These are phyloP conservation scores for Obba rivulosa DNA, from an alignment of 768 basidiomycete species.

Conservation along the genomic window DNA sequence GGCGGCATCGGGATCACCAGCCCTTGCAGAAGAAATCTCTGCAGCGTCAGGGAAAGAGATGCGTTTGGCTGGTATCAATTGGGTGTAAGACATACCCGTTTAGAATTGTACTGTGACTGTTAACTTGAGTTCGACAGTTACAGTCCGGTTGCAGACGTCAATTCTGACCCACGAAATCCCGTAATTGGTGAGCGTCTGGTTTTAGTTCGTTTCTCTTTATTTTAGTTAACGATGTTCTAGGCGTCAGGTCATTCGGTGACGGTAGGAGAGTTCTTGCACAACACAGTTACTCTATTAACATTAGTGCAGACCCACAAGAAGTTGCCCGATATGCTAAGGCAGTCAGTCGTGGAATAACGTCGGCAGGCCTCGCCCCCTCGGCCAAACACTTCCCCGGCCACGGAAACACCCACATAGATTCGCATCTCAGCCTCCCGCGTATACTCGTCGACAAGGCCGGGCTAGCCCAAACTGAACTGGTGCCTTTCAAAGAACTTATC, in stretches of 20 bases:
- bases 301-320: slow-evolving; percentile 41
- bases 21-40: slow-evolving; percentile 40
- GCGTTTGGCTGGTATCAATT: slow-evolving; percentile 59
- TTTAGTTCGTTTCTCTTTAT: not conserved
- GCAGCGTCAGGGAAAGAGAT: slow-evolving; percentile 53
- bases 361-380: slow-evolving; percentile 49
- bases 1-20: slow-evolving; percentile 45
- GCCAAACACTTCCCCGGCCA: slow-evolving; percentile 75
- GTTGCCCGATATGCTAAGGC: slow-evolving; percentile 47
- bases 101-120: not conserved
- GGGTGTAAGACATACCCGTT: slow-evolving; percentile 38
- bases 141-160: slow-evolving; percentile 69
- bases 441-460: slow-evolving; percentile 45
- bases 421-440: slow-evolving; percentile 59
- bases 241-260: slow-evolving; percentile 67
- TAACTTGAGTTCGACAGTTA: slow-evolving; percentile 11
- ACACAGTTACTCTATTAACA: not conserved
- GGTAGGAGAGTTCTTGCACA: slow-evolving; percentile 30
- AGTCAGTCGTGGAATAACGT: slow-evolving; percentile 42
- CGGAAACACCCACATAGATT: slow-evolving; percentile 68
- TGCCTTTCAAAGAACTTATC: slow-evolving; percentile 51
- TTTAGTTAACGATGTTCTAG: slow-evolving; percentile 23
- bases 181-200: slow-evolving; percentile 50
- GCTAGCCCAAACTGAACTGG: slow-evolving; percentile 44
- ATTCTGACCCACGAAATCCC: slow-evolving; percentile 63